Evolutionary conservation across 495 filamentous ascomycete species (phyloP).

Genomic region (Emericellopsis terricola): DNA sequence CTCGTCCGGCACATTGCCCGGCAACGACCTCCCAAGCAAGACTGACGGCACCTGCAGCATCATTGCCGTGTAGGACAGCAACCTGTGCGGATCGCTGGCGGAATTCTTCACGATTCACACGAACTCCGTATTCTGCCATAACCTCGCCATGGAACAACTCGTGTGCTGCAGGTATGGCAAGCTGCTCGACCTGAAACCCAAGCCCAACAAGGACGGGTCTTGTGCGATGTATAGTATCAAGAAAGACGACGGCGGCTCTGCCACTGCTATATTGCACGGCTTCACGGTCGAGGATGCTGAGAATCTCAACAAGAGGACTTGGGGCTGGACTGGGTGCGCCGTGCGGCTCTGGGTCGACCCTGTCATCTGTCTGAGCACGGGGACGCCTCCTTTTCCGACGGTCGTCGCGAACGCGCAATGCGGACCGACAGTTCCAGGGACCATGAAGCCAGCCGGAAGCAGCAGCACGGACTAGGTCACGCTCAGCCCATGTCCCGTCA

Average conservation of each 20-base stretch:
- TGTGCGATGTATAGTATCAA: slow-evolving; percentile 13
- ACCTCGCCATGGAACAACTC: slow-evolving; percentile 10
- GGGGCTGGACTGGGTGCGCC: slow-evolving; percentile 26
- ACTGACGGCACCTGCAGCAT: slow-evolving; percentile 12
- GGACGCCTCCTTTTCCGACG: slow-evolving; percentile 12
- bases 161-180: slow-evolving; percentile 20
- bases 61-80: slow-evolving; percentile 7
- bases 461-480: neutral
- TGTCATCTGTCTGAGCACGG: slow-evolving; percentile 24
- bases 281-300: slow-evolving; percentile 14
- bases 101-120: slow-evolving; percentile 15
- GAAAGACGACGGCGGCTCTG: slow-evolving; percentile 12
- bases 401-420: neutral
- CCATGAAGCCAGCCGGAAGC: neutral
- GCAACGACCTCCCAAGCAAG: slow-evolving; percentile 6
- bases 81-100: slow-evolving; percentile 19
- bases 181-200: slow-evolving; percentile 12
- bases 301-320: slow-evolving; percentile 19
- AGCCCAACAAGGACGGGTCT: slow-evolving; percentile 13
- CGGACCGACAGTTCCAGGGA: neutral
- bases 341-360: slow-evolving; percentile 8
- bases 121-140: slow-evolving; percentile 13
- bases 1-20: slow-evolving; percentile 8
- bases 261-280: slow-evolving; percentile 6
- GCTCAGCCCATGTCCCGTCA: slow-evolving; percentile 19